Evolutionary conservation across 148 eudicot genomes (phyloP).

Genomic region (Euryodendron excelsum): DNA sequence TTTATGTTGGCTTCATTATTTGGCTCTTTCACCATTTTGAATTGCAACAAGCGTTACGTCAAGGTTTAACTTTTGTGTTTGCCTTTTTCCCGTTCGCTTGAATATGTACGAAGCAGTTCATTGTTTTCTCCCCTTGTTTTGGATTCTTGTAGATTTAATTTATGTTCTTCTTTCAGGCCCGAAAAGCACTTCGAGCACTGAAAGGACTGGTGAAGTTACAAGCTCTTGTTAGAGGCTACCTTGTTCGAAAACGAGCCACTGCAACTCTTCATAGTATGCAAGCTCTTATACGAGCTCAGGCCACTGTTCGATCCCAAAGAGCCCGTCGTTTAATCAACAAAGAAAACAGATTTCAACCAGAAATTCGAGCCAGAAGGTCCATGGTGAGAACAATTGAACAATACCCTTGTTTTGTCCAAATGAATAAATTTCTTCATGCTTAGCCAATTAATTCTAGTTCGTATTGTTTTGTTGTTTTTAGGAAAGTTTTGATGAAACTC

Average conservation of each 20-base stretch:
- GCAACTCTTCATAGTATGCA: constrained; percentile 90
- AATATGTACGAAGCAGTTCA: not conserved
- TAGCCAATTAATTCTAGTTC: too few species aligned
- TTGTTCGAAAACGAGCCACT: constrained; percentile 77
- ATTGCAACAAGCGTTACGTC: not conserved
- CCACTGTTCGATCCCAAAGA: constrained; percentile 55
- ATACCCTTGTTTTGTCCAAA: too few species aligned
- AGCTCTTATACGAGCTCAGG: constrained; percentile 82
- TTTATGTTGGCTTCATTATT: too few species aligned
- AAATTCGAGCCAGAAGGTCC: constrained; percentile 51
- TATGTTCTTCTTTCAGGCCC: constrained; percentile 40
- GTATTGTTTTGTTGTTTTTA: constrained; percentile 15
- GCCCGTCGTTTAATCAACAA: constrained; percentile 40
- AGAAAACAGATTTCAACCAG: constrained; percentile 32
- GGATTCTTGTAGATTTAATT: too few species aligned
- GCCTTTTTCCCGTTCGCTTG: not conserved
- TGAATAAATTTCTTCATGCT: too few species aligned
- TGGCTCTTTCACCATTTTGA: not conserved
- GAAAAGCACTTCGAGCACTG: constrained; percentile 83
- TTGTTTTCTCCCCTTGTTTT: too few species aligned
- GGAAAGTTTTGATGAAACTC: constrained; percentile 63
- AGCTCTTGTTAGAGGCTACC: constrained; percentile 83
- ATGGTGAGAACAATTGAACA: constrained; percentile 34
- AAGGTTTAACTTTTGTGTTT: too few species aligned
- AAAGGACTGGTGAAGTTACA: constrained; percentile 89